A percentile compares a stretch with the other conserved stretches of the same genome.
Conservation (phyloP, 2,329 filamentous ascomycete genomes). For the Leptodontidium sp. region DNA sequence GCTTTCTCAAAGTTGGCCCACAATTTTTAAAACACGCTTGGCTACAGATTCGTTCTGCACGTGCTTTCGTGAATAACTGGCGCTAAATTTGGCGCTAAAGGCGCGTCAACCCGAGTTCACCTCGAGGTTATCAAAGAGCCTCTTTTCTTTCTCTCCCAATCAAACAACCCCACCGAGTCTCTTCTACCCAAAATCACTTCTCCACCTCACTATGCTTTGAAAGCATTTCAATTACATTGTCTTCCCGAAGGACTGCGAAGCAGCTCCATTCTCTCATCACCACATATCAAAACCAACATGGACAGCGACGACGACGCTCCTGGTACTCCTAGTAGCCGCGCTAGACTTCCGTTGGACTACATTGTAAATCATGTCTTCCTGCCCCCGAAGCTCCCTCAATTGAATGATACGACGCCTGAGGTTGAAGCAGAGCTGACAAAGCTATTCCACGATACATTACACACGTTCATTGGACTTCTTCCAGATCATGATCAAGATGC, state of each 20-base stretch:
- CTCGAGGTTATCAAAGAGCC: too few relatives aligned
- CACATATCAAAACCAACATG: not conserved
- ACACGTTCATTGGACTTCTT: slow-evolving; percentile 22
- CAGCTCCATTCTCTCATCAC: not conserved
- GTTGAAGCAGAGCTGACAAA: slow-evolving; percentile 21
- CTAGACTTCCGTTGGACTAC: slow-evolving; percentile 39
- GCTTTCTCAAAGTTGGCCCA: not conserved
- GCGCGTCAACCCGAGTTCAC: not conserved
- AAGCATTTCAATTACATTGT: not conserved
- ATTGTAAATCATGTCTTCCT: slow-evolving; percentile 58
- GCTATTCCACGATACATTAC: slow-evolving; percentile 23
- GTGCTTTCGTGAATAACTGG: not conserved
- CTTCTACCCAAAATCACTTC: not conserved
- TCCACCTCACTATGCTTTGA: not conserved
- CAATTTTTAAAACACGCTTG: not conserved
- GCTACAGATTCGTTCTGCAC: not conserved
- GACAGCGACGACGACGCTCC: not conserved
- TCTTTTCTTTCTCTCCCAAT: not conserved
- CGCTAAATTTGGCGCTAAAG: not conserved
- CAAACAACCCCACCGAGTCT: not conserved
- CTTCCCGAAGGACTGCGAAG: not conserved
- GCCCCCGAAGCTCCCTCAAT: slow-evolving; percentile 56
- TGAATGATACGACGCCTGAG: slow-evolving; percentile 37
- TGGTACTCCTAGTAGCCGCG: not conserved
- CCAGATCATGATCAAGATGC: slow-evolving; percentile 22